phyloP scores from a whole-genome alignment of 306 rosid species.

The Albizia julibrissin region DNA sequence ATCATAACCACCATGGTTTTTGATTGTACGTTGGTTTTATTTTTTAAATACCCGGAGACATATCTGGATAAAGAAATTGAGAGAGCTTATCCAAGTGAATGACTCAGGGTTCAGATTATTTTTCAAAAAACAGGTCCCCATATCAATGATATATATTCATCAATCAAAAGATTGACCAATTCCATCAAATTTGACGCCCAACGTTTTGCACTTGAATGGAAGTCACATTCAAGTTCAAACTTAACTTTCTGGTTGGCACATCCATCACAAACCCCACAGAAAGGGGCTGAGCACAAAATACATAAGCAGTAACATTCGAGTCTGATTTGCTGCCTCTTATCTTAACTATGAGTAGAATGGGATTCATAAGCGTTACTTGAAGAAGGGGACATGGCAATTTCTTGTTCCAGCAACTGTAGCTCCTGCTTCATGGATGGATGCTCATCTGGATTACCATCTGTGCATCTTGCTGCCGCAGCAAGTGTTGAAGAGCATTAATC shows the following conservation, averaged over 20 bases:
- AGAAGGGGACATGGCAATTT: conserved; percentile 79
- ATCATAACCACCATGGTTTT: neutral
- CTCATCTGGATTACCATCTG: conserved; percentile 77
- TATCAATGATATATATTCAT: neutral
- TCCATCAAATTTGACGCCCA: neutral
- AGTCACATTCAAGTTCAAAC: conserved; percentile 8
- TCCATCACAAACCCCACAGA: conserved; percentile 44
- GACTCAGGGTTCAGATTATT: too few species aligned
- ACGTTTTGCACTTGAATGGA: neutral
- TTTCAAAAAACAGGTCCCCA: neutral
- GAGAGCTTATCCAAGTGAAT: too few species aligned
- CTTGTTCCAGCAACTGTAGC: conserved; percentile 80
- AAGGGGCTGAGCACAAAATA: conserved; percentile 25
- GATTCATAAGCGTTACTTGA: conserved; percentile 84
- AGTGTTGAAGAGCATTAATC: too few species aligned
- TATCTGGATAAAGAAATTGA: neutral
- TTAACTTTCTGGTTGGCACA: neutral
- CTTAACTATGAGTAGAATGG: conserved; percentile 65
- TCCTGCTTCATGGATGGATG: conserved; percentile 90
- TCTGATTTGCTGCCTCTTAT: neutral
- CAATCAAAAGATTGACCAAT: neutral
- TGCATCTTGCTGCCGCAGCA: conserved; percentile 86
- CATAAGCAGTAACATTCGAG: neutral
- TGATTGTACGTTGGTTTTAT: neutral
- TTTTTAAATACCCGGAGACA: too few species aligned